These are phyloP conservation scores for Rhodosporidiobolus odoratus DNA, from an alignment of 768 basidiomycete species.

Conservation along the genomic window DNA sequence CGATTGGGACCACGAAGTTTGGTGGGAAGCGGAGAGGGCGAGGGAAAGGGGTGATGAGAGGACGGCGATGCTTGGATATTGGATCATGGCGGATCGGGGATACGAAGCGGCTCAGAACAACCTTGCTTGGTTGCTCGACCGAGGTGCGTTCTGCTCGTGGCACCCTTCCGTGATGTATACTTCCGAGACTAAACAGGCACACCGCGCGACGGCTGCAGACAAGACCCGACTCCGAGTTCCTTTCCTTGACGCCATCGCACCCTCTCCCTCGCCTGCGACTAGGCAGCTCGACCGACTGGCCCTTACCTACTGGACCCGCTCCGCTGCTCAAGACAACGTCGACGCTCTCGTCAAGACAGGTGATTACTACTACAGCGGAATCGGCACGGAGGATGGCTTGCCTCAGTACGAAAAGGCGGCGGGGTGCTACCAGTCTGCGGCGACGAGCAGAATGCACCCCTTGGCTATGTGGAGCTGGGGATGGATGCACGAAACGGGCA, in stretches of 20 bases:
- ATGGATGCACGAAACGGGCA: conserved; percentile 98
- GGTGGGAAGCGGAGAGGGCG: conserved; percentile 59
- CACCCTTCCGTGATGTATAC: conserved; percentile 52
- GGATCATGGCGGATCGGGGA: conserved; percentile 87
- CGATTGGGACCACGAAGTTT: conserved; percentile 67
- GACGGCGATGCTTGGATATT: conserved; percentile 85
- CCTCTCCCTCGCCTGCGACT: conserved; percentile 11
- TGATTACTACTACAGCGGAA: conserved; percentile 90
- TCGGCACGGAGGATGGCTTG: conserved; percentile 62
- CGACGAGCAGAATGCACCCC: conserved; percentile 84
- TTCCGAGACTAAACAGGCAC: conserved; percentile 55
- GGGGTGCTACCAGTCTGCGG: conserved; percentile 87
- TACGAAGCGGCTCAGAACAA: conserved; percentile 93
- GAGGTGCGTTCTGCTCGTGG: conserved; percentile 57
- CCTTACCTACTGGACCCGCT: conserved; percentile 87
- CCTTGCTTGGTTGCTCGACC: conserved; percentile 82
- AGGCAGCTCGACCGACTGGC: conserved; percentile 78
- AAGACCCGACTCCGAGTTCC: conserved; percentile 37
- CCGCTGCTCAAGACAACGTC: conserved; percentile 87
- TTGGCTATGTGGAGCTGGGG: conserved; percentile 97
- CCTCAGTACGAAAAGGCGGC: conserved; percentile 79
- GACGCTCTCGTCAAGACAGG: conserved; percentile 97
- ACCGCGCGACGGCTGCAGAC: conserved; percentile 53
- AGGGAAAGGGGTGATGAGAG: conserved; percentile 68
- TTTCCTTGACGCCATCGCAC: conserved; percentile 8